These are phyloP conservation scores for Taxillus chinensis DNA, from an alignment of 164 flowering plant genomes.

Conservation along the genomic window DNA sequence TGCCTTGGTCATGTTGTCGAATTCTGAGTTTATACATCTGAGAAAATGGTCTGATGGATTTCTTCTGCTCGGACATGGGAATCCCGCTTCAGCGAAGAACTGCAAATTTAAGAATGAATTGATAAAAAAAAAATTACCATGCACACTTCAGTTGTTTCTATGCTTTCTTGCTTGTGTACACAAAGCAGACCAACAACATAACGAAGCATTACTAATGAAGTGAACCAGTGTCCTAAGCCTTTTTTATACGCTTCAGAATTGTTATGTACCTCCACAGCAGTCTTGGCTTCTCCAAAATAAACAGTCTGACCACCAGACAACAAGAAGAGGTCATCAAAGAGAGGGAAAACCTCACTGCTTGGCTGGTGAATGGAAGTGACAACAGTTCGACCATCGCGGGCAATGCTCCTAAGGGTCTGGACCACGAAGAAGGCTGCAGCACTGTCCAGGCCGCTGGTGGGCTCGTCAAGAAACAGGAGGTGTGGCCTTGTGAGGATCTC, in stretches of 20 bases:
- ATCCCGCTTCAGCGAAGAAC: not conserved
- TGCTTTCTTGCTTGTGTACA: too few relatives aligned
- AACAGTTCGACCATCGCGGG: not conserved
- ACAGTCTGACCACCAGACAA: not conserved
- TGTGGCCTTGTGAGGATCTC: constrained; percentile 1
- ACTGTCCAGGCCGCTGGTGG: constrained; percentile 2
- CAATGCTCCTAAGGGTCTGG: not conserved
- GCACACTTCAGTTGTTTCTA: too few relatives aligned
- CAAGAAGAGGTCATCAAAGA: not conserved
- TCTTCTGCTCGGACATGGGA: constrained; percentile 1
- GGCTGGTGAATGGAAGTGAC: constrained; percentile 1
- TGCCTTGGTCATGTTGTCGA: not conserved
- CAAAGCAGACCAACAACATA: too few relatives aligned
- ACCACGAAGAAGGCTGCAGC: not conserved
- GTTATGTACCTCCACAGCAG: not conserved
- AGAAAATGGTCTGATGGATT: not conserved
- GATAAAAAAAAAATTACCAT: not conserved
- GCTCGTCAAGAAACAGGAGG: not conserved
- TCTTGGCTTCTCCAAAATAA: constrained; percentile 1
- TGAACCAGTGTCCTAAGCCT: too few relatives aligned
- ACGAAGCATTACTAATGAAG: too few relatives aligned
- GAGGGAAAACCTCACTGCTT: not conserved
- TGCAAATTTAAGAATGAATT: not conserved
- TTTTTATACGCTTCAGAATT: not conserved
- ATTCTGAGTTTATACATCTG: not conserved